Base-by-base conservation (phyloP, 2,329 filamentous ascomycete genomes). In the Periconia macrospinosa region DNA sequence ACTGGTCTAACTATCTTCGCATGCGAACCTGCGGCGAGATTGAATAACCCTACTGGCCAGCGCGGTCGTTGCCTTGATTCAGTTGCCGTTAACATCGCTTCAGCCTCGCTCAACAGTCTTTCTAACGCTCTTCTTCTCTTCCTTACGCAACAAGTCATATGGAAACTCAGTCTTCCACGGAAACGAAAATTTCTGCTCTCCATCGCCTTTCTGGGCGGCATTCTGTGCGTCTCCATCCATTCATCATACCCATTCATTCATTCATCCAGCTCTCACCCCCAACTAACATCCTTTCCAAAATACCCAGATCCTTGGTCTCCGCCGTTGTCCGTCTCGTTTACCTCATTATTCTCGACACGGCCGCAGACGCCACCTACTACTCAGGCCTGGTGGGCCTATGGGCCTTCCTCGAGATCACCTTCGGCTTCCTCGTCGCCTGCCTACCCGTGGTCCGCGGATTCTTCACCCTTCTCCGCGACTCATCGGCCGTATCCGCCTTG, bases 21-120 rank as follows among this genome's bases (percentile, higher is more conserved):
- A 2, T 56, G 54, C 45, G 50, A 49, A 17, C 53, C 53, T 7
- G 42, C 41, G 35, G 20, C 10, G 2, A 53, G 48, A 33, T 48
- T 44, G 44, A 48, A 37, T 33, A 44, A 53, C 33, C 11, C 15
- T 13, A 48, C 50, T 2, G 37, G 48, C 33, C 11, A 47, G 15
- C 20, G 10, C n/a, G 50, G 50, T 6, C 14, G 37, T 2, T 53
- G 50, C 45, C 23, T 53, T 6, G 37, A 53, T 44, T 43, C 35
- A 35, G 17, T 45, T 9, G 41, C 18, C 13, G 18, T 53, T n/a
- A 18, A 17, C 27, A 19, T 27, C 27, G 18, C 41, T 14, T 40
- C 44, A 14, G 43, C 33, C 30, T 40, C 33, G 2, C 23, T 53
- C 45, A 47, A 37, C 7, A 37, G 47, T 18, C 8, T 47, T 14